Evolutionary conservation across 2,329 filamentous ascomycete genomes (phyloP).

Genomic region (Beauveria rudraprayagi): DNA sequence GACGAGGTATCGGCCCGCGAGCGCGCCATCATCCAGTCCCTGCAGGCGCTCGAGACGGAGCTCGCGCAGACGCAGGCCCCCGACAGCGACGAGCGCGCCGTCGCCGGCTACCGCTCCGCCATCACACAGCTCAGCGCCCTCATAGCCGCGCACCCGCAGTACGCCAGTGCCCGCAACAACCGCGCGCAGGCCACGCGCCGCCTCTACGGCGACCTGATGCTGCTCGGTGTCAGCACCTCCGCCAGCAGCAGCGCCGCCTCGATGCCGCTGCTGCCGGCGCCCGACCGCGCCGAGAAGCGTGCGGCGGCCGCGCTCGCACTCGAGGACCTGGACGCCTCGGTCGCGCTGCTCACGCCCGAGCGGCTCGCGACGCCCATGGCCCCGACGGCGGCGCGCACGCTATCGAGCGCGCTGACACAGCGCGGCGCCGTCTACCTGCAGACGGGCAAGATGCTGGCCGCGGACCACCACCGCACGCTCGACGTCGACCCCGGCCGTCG

Average conservation of each 20-base stretch:
- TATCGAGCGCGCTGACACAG: constrained; percentile 66
- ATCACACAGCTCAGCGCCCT: constrained; percentile 45
- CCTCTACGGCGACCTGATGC: constrained; percentile 52
- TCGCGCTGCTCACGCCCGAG: constrained; percentile 49
- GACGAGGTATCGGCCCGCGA: constrained; percentile 42
- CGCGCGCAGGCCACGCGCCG: constrained; percentile 59
- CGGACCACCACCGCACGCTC: constrained; percentile 22
- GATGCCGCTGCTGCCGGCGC: constrained; percentile 32
- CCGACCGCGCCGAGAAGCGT: constrained; percentile 28
- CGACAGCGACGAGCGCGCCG: constrained; percentile 28
- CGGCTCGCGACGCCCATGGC: constrained; percentile 48
- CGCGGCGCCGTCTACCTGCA: constrained; percentile 56
- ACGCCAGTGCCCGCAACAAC: constrained; percentile 69
- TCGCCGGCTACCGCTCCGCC: constrained; percentile 38
- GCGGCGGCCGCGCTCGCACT: constrained; percentile 35
- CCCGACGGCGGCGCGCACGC: constrained; percentile 53
- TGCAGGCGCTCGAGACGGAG: constrained; percentile 49
- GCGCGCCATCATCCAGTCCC: constrained; percentile 42
- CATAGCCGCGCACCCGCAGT: constrained; percentile 50
- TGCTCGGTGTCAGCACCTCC: constrained; percentile 34
- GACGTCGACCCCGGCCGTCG: constrained; percentile 31
- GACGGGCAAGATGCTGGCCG: constrained; percentile 42
- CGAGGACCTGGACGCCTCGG: constrained; percentile 48
- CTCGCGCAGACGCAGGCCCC: constrained; percentile 34
- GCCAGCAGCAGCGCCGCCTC: constrained; percentile 22